Percentiles rank a stretch among this genome's conserved stretches.
These are phyloP conservation scores for Pulveroboletus frians DNA, from an alignment of 768 basidiomycete genomes.

Conservation along the genomic window DNA sequence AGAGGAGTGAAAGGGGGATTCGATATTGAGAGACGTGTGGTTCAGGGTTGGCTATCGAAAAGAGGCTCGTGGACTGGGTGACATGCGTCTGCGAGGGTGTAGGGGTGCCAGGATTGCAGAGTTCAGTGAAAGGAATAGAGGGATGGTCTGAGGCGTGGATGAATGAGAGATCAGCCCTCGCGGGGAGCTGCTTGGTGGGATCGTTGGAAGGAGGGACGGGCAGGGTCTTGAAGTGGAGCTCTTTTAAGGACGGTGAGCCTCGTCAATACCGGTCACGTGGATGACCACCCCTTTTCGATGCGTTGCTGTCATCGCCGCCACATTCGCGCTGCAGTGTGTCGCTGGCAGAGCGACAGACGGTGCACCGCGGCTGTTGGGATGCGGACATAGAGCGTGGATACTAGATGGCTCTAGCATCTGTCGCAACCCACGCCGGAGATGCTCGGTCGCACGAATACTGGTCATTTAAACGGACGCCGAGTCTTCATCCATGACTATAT, in stretches of 20 bases:
- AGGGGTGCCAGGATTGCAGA: conserved; percentile 18
- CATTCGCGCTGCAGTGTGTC: too few species aligned
- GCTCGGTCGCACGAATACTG: neutral
- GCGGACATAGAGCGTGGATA: conserved; percentile 17
- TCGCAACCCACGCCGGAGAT: neutral
- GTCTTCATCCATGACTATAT: too few species aligned
- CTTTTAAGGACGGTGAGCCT: conserved; percentile 8
- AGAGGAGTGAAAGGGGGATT: neutral
- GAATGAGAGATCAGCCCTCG: conserved; percentile 16
- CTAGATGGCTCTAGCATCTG: neutral
- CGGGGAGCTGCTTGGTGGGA: neutral
- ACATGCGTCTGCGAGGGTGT: conserved; percentile 22
- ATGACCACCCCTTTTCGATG: neutral
- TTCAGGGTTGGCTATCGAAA: conserved; percentile 11
- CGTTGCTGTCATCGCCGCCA: neutral
- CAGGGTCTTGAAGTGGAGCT: conserved; percentile 5
- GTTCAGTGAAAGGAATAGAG: neutral
- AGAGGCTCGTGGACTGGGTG: conserved; percentile 3
- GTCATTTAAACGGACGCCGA: too few species aligned
- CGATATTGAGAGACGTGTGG: neutral
- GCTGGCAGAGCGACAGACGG: too few species aligned
- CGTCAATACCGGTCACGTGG: conserved; percentile 14
- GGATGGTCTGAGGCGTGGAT: neutral
- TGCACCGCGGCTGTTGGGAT: too few species aligned
- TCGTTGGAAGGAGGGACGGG: neutral